A percentile compares a stretch with the other conserved stretches of the same genome.
phyloP scores from a whole-genome alignment of 1,139 yeast genomes.

The Insectozyma bohioensis region DNA sequence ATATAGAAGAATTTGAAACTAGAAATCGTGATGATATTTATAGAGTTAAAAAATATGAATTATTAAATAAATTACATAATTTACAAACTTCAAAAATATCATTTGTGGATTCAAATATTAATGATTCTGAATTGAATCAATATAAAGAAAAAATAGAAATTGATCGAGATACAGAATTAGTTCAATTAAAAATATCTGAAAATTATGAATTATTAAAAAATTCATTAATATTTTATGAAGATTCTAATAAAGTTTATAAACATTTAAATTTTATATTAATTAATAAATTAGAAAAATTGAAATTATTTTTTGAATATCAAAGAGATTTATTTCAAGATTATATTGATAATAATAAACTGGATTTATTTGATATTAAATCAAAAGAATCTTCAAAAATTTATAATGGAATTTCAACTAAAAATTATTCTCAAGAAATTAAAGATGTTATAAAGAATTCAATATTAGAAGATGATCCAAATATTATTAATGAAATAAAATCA shows the following conservation, averaged over 20 bases:
- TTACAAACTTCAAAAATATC: slow-evolving; percentile 27
- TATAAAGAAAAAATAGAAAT: slow-evolving; percentile 18
- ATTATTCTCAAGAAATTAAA: slow-evolving; percentile 31
- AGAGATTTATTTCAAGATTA: slow-evolving; percentile 26
- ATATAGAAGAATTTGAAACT: slow-evolving; percentile 19
- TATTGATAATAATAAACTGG: slow-evolving; percentile 21
- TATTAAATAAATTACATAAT: slow-evolving; percentile 26
- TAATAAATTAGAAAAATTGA: slow-evolving; percentile 40
- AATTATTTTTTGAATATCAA: slow-evolving; percentile 43
- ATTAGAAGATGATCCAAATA: slow-evolving; percentile 10
- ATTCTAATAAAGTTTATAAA: slow-evolving; percentile 38
- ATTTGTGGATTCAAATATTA: slow-evolving; percentile 22
- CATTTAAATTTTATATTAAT: slow-evolving; percentile 28
- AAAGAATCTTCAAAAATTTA: slow-evolving; percentile 38
- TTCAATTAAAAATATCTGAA: slow-evolving; percentile 32
- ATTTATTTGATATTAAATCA: slow-evolving; percentile 32
- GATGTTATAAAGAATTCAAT: slow-evolving; percentile 19
- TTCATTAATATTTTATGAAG: slow-evolving; percentile 37
- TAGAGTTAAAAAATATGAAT: slow-evolving; percentile 20
- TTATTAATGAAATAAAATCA: not conserved
- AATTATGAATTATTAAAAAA: slow-evolving; percentile 37
- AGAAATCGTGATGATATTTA: slow-evolving; percentile 23
- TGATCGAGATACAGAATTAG: slow-evolving; percentile 34
- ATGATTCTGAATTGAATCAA: slow-evolving; percentile 30
- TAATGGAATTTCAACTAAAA: slow-evolving; percentile 30